These are phyloP conservation scores for Physcomitrium patens DNA, from an alignment of 225 moss, liverwort and hornwort genomes.

Conservation along the genomic window DNA sequence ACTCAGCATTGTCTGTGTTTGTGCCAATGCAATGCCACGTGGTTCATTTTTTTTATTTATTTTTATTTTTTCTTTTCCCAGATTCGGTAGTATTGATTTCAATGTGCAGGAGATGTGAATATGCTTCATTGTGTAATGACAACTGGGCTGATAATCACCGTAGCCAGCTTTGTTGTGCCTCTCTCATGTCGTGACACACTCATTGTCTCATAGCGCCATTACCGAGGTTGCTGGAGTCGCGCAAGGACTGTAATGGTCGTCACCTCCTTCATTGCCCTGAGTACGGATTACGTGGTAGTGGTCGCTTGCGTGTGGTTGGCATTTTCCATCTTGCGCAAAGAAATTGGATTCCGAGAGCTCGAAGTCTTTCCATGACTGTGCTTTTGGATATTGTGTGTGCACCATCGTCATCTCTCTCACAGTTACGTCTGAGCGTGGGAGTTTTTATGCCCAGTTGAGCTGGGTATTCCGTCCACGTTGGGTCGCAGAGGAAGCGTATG, in stretches of 20 bases:
- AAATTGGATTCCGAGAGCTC: neutral
- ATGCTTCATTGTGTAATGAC: no score
- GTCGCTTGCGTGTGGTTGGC: constrained; percentile 25
- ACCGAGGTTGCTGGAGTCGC: neutral
- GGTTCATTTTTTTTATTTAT: no score
- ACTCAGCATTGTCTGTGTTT: no score
- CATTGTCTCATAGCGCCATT: constrained; percentile 1
- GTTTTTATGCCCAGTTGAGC: neutral
- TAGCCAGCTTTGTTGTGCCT: constrained; percentile 4
- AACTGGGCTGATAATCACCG: constrained; percentile 8
- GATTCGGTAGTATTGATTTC: no score
- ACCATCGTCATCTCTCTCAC: no score
- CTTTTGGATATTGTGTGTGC: no score
- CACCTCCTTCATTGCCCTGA: constrained; percentile 5
- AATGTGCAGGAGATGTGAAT: no score
- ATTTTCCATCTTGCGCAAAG: neutral
- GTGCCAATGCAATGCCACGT: no score
- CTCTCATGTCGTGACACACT: constrained; percentile 1
- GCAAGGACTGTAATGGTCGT: constrained; percentile 14
- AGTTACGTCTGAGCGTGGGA: neutral
- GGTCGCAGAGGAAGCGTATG: neutral
- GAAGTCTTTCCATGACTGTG: no score
- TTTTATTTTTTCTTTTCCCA: no score
- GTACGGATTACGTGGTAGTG: neutral
- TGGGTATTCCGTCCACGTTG: neutral